Base-by-base conservation (phyloP, 2,329 filamentous ascomycete genomes). In the Sclerotinia minor region DNA sequence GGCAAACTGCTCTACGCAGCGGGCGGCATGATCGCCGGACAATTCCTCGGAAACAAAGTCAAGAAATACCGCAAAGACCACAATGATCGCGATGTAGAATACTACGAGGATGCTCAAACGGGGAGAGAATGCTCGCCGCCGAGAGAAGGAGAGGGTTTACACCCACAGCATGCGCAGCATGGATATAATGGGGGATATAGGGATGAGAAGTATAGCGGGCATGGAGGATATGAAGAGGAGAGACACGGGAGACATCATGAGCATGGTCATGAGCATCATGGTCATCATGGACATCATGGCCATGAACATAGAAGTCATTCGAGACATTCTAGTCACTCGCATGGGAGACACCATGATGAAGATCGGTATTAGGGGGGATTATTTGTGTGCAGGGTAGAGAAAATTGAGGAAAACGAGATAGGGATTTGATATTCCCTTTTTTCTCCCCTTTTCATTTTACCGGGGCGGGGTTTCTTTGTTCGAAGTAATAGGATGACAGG, bases 51-150 rank as follows among this genome's bases (percentile, higher is more conserved):
- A 8, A 67, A 67, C n/a, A 50, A 60, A 26, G 35, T 67, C 0
- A 67, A 67, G 47, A 67, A 67, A 13, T 50, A 52, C 13, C 17
- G 45, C 9, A 67, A 61, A 15, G 54, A 64, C n/a, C 47, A 67
- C 8, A 67, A 67, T 32, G 38, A 59, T 11, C 52, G 52, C 5
- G 52, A 66, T 17, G 64, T 49, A 19, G 64, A 66, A 29, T 66
- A 59, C 26, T 66, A 47, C 9, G 64, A 59, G 60, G 58, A 64
- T 19, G 44, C 32, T 13, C 54, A 57, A 17, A 55, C 50, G 26
- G 60, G 50, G 0, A 29, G 60, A 15, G 66, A 64, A 59, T 61
- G 64, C 35, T 50, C 55, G 15, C 64, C 64, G 26, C 64, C 64
- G 19, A 11, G 55, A n/a, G 52, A 44, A 13, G 52, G 59, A 4